Evolutionary conservation across 139 green algal genomes (phyloP).

Genomic region (Volvox africanus): DNA sequence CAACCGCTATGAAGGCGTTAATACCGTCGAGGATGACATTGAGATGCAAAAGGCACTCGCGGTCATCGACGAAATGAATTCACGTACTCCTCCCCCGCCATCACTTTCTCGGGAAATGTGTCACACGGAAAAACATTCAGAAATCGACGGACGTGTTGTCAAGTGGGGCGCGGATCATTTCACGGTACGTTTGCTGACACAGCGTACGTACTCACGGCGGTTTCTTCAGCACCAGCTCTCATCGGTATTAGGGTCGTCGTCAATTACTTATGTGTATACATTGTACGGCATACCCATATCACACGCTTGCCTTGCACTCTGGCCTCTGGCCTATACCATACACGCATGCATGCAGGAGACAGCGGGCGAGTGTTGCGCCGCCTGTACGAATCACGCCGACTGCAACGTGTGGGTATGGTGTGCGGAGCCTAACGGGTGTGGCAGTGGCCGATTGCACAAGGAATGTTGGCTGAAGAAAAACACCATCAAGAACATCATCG

Average conservation of each 20-base stretch:
- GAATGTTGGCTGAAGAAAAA: constrained; percentile 72
- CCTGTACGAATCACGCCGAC: constrained; percentile 46
- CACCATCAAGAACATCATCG: constrained; percentile 45
- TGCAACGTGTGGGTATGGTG: constrained; percentile 74
- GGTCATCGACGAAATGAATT: constrained; percentile 46
- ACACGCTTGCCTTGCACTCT: too few relatives aligned
- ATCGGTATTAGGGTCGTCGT: not conserved
- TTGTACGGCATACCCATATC: too few relatives aligned
- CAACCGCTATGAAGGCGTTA: constrained; percentile 14
- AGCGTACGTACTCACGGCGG: not conserved
- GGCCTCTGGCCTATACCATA: too few relatives aligned
- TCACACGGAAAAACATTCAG: constrained; percentile 48
- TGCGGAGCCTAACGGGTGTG: constrained; percentile 50
- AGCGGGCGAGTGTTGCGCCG: constrained; percentile 47
- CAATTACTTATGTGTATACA: too few relatives aligned
- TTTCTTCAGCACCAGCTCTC: not conserved
- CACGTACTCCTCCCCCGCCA: constrained; percentile 21
- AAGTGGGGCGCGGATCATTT: constrained; percentile 58
- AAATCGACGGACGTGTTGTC: constrained; percentile 56
- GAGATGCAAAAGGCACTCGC: constrained; percentile 36
- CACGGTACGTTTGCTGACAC: constrained; percentile 33
- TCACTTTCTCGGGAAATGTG: constrained; percentile 28
- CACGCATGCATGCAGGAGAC: constrained; percentile 42
- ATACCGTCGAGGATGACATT: constrained; percentile 38
- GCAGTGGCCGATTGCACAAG: constrained; percentile 41